Percentiles rank a stretch among this genome's conserved stretches.
phyloP scores from a whole-genome alignment of 2,329 filamentous ascomycete species.

The Colletotrichum sp. region DNA sequence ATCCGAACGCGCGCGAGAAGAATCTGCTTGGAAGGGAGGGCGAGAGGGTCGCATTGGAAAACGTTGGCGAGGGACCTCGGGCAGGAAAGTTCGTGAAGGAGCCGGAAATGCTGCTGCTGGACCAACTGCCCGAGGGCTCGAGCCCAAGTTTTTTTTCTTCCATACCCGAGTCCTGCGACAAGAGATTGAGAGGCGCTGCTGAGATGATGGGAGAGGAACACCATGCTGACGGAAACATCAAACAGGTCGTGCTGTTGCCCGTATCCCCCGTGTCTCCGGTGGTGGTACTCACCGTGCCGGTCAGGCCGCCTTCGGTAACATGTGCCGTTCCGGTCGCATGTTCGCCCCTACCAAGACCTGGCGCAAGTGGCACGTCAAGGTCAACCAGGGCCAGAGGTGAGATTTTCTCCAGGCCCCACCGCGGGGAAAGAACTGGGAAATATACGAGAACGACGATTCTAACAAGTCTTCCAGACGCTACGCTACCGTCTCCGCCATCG shows the following conservation, averaged over 20 bases:
- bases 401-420: conserved; percentile 32
- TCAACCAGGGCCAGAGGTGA: conserved; percentile 98
- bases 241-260: conserved; percentile 95
- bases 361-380: conserved; percentile 99
- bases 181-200: background rate
- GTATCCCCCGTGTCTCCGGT: conserved; percentile 99
- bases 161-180: background rate
- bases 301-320: conserved; percentile 99
- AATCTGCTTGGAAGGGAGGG: background rate
- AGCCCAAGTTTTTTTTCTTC: background rate
- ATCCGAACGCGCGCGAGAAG: background rate
- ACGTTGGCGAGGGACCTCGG: conserved; percentile 1
- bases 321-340: conserved; percentile 99
- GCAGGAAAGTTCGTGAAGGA: background rate
- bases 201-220: background rate
- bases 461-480: conserved; percentile 71
- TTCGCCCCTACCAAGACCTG: conserved; percentile 99
- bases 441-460: background rate
- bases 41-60: background rate
- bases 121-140: background rate
- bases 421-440: background rate
- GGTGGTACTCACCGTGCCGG: conserved; percentile 99
- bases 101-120: background rate
- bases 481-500: conserved; percentile 95
- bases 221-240: conserved; percentile 15